Evolutionary conservation across 2,329 filamentous ascomycete species (phyloP), one percentile per base, ranked within the genome.

Genomic region (Alternaria brassicae): DNA sequence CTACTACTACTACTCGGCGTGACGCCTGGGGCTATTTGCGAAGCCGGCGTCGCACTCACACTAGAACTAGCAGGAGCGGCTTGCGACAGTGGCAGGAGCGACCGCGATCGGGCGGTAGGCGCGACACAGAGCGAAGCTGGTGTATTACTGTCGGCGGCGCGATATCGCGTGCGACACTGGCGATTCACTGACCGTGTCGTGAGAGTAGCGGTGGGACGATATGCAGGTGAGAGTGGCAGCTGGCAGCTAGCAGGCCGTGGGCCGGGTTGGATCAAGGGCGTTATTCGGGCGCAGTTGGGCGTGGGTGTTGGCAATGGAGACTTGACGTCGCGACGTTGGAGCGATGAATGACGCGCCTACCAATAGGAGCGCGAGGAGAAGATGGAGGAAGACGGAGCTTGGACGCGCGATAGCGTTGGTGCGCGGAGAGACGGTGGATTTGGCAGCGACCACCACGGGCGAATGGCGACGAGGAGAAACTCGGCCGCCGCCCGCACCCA

Each of bases 141-240:
- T 27, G 51, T 54, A 25, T 27, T 49, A 36, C 39, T 21, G 44
- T 28, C 37, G 39, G 45, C 34, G 50, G 50, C 44, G 45, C 51
- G 59, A 49, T 42, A 49, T 42, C 39, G 56, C 53, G 65, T 66
- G 63, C 58, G 65, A 68, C 65, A 53, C 45, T 34, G 45, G 45
- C 52, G 41, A 39, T 54, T 45, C 27, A 34, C 17, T 21, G 28
- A 19, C 44, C 36, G 52, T 41, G 58, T 51, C 52, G 51, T 44
- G 49, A 28, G 57, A 49, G 40, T 47, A 44, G 61, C 58, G 42
- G 63, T 61, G 58, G 59, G 61, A 62, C 59, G 37, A 49, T 56
- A 58, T 66, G 66, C 68, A 58, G 50, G 41, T 25, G 34, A 32
- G 47, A 40, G 60, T 49, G 32, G 34, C 25, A 53, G 51, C 61